Evolutionary conservation across 345 rosid genomes (phyloP), one percentile per base, ranked within the genome.

Genomic region (Populus nigra): DNA sequence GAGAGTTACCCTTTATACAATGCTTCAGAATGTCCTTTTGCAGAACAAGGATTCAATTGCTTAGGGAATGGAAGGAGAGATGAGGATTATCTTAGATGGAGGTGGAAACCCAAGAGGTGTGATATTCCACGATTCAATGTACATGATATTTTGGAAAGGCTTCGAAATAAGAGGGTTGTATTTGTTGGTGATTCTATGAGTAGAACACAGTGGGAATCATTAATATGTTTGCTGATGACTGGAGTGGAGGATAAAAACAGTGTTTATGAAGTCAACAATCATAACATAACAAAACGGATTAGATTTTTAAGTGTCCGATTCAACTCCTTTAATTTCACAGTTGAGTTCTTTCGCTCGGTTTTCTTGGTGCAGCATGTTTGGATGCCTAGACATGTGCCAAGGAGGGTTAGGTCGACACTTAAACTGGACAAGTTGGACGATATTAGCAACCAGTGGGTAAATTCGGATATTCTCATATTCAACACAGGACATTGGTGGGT

Each of bases 401-500:
- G 81, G 81, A 88, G 98, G 84, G 96, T 94, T 22, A 91, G 86
- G 69, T 94, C 97, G 17, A 82, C 86, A 0, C 91, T 94, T 29
- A 88, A 79, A 75, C 85, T 92, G 86, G 97, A 94, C 57, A 87
- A 88, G 82, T 65, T 92, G 83, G 97, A 94, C 87, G 91, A 86
- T 68, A 88, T 89, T 76, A 92, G 92, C 88, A 79, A 85, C 11
- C 85, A 85, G 73, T 94, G 98, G 98, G 77, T 85, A 71, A 80
- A 88, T 36, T 90, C 97, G 3, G 98, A 94, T 86, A 84, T 85
- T 81, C 94, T 94, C 62, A 81, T 94, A 72, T 94, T 94, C 88
- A 94, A 94, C 79, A 87, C 96, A 0, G 98, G 97, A 68, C 98
- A 94, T 57, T 94, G 98, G 98, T 94, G 98, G 98, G 95, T 89